Percentiles rank a stretch among this genome's conserved stretches.
phyloP scores from a whole-genome alignment of 2,329 filamentous ascomycete genomes.

The Claviceps digitariae region DNA sequence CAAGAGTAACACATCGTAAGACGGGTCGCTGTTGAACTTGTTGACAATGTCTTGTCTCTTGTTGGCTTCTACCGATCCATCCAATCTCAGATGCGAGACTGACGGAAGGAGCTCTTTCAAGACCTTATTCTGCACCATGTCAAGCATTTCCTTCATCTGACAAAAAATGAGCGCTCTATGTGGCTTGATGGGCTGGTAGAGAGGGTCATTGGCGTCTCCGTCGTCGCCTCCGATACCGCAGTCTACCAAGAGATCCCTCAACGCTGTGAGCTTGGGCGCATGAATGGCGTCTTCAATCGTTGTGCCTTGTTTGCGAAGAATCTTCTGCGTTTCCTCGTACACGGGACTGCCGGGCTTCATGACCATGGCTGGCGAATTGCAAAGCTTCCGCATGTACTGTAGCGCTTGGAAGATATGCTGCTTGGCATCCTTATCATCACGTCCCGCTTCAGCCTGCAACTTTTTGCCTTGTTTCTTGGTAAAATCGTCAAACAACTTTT shows the following conservation, averaged over 20 bases:
- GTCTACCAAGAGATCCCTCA: conserved; percentile 90
- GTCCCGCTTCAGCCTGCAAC: conserved; percentile 68
- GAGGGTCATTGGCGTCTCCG: conserved; percentile 41
- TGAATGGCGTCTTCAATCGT: conserved; percentile 74
- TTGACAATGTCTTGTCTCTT: conserved; percentile 97
- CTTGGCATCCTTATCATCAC: conserved; percentile 83
- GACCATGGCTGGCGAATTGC: conserved; percentile 91
- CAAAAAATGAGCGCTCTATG: conserved; percentile 96
- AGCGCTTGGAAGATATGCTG: conserved; percentile 98
- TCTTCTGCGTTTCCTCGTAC: conserved; percentile 75
- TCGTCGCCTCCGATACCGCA: conserved; percentile 83
- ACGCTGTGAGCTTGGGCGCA: conserved; percentile 81
- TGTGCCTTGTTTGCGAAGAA: conserved; percentile 66
- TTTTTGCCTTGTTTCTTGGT: conserved; percentile 85
- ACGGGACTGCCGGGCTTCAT: conserved; percentile 88
- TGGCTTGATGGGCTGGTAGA: conserved; percentile 77
- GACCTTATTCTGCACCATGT: conserved; percentile 94
- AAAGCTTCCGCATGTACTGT: conserved; percentile 98
- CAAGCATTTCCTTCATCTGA: conserved; percentile 99
- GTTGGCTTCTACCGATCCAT: conserved; percentile 83
- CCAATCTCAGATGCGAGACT: conserved; percentile 86
- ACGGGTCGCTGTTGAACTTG: conserved; percentile 95
- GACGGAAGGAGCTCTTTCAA: conserved; percentile 81
- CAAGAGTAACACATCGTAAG: conserved; percentile 83
- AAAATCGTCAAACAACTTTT: conserved; percentile 93